Percentiles rank a stretch among this genome's conserved stretches.
Conservation (phyloP, 2,329 filamentous ascomycete genomes). For the Ramichloridium luteum region DNA sequence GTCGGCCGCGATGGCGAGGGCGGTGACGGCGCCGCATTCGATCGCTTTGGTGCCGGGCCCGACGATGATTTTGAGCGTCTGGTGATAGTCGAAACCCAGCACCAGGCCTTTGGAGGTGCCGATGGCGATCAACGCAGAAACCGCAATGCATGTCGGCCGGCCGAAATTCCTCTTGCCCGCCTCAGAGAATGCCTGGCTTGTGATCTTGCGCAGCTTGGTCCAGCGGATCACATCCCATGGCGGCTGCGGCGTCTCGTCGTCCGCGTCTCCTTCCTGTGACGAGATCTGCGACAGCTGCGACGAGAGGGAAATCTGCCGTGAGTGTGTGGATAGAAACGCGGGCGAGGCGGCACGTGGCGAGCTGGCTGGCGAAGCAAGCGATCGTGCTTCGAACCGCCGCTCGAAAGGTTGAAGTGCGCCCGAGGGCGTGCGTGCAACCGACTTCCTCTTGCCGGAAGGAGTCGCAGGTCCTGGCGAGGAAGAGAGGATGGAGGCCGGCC, state of each 20-base stretch:
- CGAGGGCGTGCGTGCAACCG: conserved; percentile 56
- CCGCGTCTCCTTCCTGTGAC: conserved; percentile 48
- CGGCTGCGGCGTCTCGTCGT: conserved; percentile 45
- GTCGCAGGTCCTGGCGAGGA: conserved; percentile 42
- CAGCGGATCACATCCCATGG: conserved; percentile 97
- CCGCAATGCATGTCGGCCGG: conserved; percentile 73
- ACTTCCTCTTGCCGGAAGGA: conserved; percentile 43
- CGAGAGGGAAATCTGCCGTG: conserved; percentile 45
- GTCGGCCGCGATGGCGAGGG: conserved; percentile 83
- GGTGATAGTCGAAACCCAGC: conserved; percentile 93
- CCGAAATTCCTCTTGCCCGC: conserved; percentile 86
- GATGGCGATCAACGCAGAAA: conserved; percentile 77
- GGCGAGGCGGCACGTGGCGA: conserved; percentile 65
- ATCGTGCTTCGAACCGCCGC: conserved; percentile 79
- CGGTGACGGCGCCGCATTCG: conserved; percentile 77
- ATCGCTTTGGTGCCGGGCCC: conserved; percentile 88
- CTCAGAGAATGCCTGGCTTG: conserved; percentile 83
- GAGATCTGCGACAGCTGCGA: conserved; percentile 50
- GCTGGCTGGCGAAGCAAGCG: conserved; percentile 49
- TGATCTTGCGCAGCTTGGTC: conserved; percentile 85
- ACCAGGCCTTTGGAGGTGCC: conserved; percentile 93
- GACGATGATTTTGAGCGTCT: conserved; percentile 86
- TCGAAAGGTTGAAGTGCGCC: conserved; percentile 89
- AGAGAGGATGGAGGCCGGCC: conserved; percentile 50
- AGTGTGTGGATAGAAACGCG: conserved; percentile 63